Evolutionary conservation across 1,284 basidiomycete genomes (phyloP), one percentile per base, ranked within the genome.

Genomic region (Sporisorium reilianum): DNA sequence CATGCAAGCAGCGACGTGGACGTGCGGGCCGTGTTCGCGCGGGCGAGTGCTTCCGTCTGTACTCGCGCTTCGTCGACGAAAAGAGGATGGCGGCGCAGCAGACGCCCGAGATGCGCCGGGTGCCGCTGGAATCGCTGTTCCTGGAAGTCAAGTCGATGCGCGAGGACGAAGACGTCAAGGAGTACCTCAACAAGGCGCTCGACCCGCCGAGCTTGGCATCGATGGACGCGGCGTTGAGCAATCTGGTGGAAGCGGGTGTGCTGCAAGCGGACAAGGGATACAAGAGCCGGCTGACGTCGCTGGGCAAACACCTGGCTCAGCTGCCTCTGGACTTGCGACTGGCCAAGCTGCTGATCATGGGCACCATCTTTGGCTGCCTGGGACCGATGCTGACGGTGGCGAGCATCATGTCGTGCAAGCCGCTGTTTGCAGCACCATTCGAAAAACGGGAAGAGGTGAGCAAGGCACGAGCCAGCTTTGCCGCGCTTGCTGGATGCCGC

Each of bases 301-400:
- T 97, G 2, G 95, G 95, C 3, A 87, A 89, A 73, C 91, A 96
- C 85, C 89, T 96, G 83, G 64, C 92, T 5, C 89, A 91, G 85
- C 88, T 97, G 30, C 95, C 95, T 1, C 87, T 97, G 26, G 95
- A 97, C 85, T 86, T 97, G n/a, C 89, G 93, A 49, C 88, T 97
- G 22, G 93, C 90, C 38, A 97, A 97, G 87, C 90, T 92, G 60
- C 62, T 85, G 36, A 74, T 85, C 49, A 75, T 85, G 40, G 82
- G 78, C 8, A 73, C 74, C 22, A 64, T 83, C 49, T 85, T 85
- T 64, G 79, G 76, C 11, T 82, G 81, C 49, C 65, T 85, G 32
- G 76, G 76, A 18, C 82, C 83, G 3, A 64, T 83, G 57, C 59
- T 85, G 41, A 84, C 78, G 46, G 67, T 84, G 30, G 91, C 91